These are phyloP conservation scores for Tarenaya hassleriana DNA, from an alignment of 345 rosid genomes.

Conservation along the genomic window DNA sequence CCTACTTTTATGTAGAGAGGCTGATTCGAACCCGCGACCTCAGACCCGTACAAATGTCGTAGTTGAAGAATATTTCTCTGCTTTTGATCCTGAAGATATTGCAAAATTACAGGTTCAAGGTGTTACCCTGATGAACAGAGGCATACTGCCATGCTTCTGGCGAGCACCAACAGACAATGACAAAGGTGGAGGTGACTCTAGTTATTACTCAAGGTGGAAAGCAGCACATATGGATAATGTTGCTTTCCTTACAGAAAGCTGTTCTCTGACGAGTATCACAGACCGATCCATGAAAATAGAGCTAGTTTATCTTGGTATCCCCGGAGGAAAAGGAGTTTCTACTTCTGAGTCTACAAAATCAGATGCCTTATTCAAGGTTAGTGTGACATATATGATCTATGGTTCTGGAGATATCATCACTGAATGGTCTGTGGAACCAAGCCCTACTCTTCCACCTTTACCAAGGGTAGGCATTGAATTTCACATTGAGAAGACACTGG, in stretches of 20 bases:
- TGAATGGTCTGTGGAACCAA: conserved; percentile 57
- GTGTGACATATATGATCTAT: conserved; percentile 49
- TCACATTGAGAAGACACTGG: conserved; percentile 60
- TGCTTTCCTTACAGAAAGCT: conserved; percentile 50
- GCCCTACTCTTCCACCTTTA: conserved; percentile 71
- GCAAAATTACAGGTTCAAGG: conserved; percentile 58
- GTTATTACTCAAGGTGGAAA: conserved; percentile 85
- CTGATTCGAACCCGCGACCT: too few relatives aligned
- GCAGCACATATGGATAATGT: conserved; percentile 52
- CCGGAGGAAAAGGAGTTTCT: conserved; percentile 22
- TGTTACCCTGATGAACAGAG: conserved; percentile 53
- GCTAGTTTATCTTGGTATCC: conserved; percentile 42
- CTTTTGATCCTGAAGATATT: conserved; percentile 8
- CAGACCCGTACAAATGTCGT: neutral
- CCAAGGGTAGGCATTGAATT: conserved; percentile 88
- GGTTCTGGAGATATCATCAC: conserved; percentile 74
- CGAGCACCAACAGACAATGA: conserved; percentile 96
- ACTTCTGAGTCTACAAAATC: conserved; percentile 27
- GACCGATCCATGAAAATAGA: conserved; percentile 44
- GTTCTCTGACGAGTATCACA: conserved; percentile 41
- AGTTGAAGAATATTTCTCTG: too few relatives aligned
- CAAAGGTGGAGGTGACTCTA: conserved; percentile 72
- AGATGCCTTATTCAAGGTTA: conserved; percentile 46
- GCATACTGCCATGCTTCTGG: conserved; percentile 90
- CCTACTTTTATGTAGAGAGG: too few relatives aligned